Percentiles rank a stretch among this genome's conserved stretches.
phyloP scores from a whole-genome alignment of 768 basidiomycete species.

The Pholiota conissans region DNA sequence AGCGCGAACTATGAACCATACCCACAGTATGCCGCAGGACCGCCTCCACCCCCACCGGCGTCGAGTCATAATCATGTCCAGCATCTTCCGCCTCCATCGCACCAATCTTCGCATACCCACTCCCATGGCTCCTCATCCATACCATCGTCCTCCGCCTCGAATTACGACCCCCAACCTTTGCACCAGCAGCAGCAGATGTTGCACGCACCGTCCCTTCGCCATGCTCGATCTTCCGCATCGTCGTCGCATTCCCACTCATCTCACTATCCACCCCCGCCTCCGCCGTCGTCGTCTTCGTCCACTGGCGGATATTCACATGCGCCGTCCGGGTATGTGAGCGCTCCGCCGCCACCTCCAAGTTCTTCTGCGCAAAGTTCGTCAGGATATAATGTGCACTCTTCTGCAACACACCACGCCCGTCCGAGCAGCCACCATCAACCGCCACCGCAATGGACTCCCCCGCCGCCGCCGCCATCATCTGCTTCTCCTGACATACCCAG shows the following conservation, averaged over 20 bases:
- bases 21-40: conserved; percentile 15
- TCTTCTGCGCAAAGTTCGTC: conserved; percentile 10
- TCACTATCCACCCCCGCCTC: conserved; percentile 16
- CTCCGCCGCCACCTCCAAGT: conserved; percentile 11
- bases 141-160: conserved; percentile 12
- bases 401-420: conserved; percentile 5
- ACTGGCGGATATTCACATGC: conserved; percentile 11
- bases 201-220: conserved; percentile 21
- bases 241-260: conserved; percentile 21
- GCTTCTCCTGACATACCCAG: conserved; percentile 11
- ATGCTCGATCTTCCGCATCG: conserved; percentile 22
- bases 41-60: conserved; percentile 16
- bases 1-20: conserved; percentile 43
- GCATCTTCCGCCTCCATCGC: conserved; percentile 21
- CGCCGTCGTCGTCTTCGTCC: conserved; percentile 10
- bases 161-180: conserved; percentile 20
- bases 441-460: conserved; percentile 20
- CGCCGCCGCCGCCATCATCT: conserved; percentile 14
- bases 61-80: conserved; percentile 13
- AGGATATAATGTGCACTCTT: conserved; percentile 12
- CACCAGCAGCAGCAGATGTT: conserved; percentile 14
- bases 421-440: conserved; percentile 16
- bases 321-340: conserved; percentile 9
- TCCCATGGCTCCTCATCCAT: conserved; percentile 16
- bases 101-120: conserved; percentile 22